Evolutionary conservation across 2,329 filamentous ascomycete genomes (phyloP), one percentile per base, ranked within the genome.

Genomic region (Ambrosiella xylebori): DNA sequence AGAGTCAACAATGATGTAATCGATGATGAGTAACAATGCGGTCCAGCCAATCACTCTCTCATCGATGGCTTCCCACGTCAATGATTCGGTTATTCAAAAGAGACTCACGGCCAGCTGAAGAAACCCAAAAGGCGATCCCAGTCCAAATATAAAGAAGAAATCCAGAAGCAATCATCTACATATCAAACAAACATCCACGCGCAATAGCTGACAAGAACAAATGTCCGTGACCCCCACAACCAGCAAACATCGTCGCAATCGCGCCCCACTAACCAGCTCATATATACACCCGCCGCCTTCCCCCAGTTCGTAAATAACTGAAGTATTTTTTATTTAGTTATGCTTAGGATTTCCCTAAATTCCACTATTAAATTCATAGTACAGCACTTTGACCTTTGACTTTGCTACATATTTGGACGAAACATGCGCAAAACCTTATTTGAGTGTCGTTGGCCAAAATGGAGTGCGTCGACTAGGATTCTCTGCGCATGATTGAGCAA

Each of bases 401-500:
- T 27, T 27, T 27, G 27, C 27, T 27, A 27, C 4, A 27, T 27
- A 27, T 27, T 8, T n/a, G n/a, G 12, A 47, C 19, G 44, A n/a
- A 41, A n/a, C 44, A 47, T 47, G 44, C 44, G 44, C 44, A 47
- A 13, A 47, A 47, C 44, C 44, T 47, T 47, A 47, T 15, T 47
- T 8, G 44, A 17, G 44, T 13, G 8, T 13, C 44, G 12, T 8
- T 13, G 11, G 5, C 11, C 44, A 17, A 15, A n/a, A 8, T 13
- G 4, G 44, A 47, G n/a, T 13, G n/a, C 27, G 27, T 27, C 27
- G n/a, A 15, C 44, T 17, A 15, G 44, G 51, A 39, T 36, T 19
- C n/a, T 36, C 51, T 53, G 51, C 36, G 51, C 51, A 38, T n/a
- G 13, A 53, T 37, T 53, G 51, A 53, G 51, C 51, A 53, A 17